These are phyloP conservation scores for Hypericum perforatum DNA, from an alignment of 345 rosid species.

Conservation along the genomic window DNA sequence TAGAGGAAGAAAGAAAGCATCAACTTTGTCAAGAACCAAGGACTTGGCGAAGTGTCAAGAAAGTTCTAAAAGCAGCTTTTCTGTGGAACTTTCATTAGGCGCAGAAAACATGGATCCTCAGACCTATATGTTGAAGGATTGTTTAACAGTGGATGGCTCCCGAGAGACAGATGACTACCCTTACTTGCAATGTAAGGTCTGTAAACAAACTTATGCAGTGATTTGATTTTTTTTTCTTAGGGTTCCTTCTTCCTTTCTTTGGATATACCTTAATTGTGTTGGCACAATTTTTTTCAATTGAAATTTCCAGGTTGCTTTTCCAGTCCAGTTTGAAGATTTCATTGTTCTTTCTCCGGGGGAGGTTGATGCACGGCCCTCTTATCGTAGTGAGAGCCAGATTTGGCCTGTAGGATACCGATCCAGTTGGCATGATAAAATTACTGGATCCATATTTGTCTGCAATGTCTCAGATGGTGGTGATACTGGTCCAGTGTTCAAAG, in stretches of 20 bases:
- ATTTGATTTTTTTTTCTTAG: background rate
- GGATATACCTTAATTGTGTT: constrained; percentile 6
- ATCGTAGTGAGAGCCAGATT: constrained; percentile 22
- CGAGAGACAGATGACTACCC: constrained; percentile 9
- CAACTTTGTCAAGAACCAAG: constrained; percentile 15
- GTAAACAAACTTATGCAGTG: constrained; percentile 2
- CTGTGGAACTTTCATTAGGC: constrained; percentile 11
- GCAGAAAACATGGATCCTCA: constrained; percentile 5
- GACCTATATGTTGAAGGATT: constrained; percentile 8
- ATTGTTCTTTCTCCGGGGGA: constrained; percentile 22
- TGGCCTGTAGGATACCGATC: constrained; percentile 34
- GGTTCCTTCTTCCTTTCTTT: background rate
- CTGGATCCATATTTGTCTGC: constrained; percentile 28
- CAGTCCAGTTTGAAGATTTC: constrained; percentile 31
- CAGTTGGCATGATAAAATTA: constrained; percentile 34
- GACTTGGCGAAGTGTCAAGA: constrained; percentile 18
- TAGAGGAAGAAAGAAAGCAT: constrained; percentile 18
- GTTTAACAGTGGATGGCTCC: constrained; percentile 5
- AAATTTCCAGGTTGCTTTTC: constrained; percentile 24
- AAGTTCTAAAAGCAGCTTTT: constrained; percentile 13
- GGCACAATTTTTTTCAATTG: constrained; percentile 1
- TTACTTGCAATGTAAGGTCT: constrained; percentile 13
- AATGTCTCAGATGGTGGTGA: constrained; percentile 28
- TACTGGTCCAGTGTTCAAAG: constrained; percentile 27
- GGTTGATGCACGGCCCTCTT: constrained; percentile 28